A percentile compares a stretch with the other conserved stretches of the same genome.
These are phyloP conservation scores for Talaromyces piceae DNA, from an alignment of 2,329 filamentous ascomycete species.

Conservation along the genomic window DNA sequence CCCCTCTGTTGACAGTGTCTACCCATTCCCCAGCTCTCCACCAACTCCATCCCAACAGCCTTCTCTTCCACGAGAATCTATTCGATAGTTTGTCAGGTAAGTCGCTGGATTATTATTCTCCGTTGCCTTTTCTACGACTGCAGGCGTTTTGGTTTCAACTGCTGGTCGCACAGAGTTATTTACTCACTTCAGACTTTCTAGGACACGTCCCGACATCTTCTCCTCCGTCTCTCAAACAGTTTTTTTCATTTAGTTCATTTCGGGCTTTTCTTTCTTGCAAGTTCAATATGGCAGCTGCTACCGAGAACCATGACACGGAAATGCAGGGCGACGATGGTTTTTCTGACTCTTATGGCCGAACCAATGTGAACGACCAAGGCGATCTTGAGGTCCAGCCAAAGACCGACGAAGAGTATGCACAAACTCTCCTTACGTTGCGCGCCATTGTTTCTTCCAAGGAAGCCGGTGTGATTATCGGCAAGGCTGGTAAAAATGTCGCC, in stretches of 20 bases:
- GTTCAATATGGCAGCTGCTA: conserved; percentile 50
- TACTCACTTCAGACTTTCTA: not conserved
- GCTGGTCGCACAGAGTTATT: not conserved
- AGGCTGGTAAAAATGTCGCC: conserved; percentile 96
- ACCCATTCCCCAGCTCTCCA: conserved; percentile 16
- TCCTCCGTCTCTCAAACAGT: not conserved
- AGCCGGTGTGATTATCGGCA: conserved; percentile 97
- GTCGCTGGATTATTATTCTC: not conserved
- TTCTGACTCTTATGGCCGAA: conserved; percentile 55
- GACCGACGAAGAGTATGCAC: conserved; percentile 94
- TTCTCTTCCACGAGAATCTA: conserved; percentile 8
- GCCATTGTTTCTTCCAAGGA: conserved; percentile 99
- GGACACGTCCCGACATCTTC: not conserved
- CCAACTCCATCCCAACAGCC: conserved; percentile 14
- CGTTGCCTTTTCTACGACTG: not conserved
- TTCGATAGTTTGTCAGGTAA: conserved; percentile 2
- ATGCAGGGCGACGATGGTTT: conserved; percentile 55
- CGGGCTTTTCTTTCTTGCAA: not conserved
- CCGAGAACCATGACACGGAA: conserved; percentile 50
- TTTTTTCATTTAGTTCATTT: not conserved
- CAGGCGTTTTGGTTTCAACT: not conserved
- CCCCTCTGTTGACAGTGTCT: conserved; percentile 7
- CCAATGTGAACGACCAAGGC: conserved; percentile 56
- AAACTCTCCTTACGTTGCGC: conserved; percentile 84
- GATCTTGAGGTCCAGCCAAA: conserved; percentile 76